Base-by-base conservation (phyloP, 2,329 filamentous ascomycete genomes). In the Orbilia brochopaga region DNA sequence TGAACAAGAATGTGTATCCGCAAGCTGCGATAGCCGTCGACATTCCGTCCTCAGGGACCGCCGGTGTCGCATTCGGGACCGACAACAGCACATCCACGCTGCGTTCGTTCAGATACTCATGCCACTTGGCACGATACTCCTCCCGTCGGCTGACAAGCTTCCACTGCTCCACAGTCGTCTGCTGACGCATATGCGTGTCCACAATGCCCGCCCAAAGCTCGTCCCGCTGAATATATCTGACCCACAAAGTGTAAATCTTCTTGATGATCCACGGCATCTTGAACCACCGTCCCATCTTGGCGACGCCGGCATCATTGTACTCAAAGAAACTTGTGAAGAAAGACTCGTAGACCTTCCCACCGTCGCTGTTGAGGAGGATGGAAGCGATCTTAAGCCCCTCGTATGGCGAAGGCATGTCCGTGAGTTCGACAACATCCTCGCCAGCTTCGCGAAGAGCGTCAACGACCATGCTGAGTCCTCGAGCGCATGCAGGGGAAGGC, bases 1-100 rank as follows among this genome's bases (percentile, higher is more conserved):
- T 97, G 82, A 94, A 97, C 63, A 96, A 80, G 78, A 97, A 96
- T 0, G 92, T 97, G 78, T 97, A 97, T 0, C 91, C 92, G 77
- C 92, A 97, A 75, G 88, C 91, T 73, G 89, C 90, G 50, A 94
- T 87, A 1, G 91, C 91, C 76, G 93, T 88, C 75, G 86, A 86
- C 91, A 96, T 97, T 0, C 87, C 92, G 52, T 88, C 86, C 78
- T 96, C 92, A 0, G 92, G 92, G 2, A 96, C 86, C 0, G 92
- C 92, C 0, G 92, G 92, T 0, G 91, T 96, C 0, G 92, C 91
- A 78, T 97, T 96, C 0, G 88, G 91, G n/a, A 90, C 89, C 8
- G 89, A 87, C 35, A 97, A 80, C 75, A 97, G 84, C 74, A 92
- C 88, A 79, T 97, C 92, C 74, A 92, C 81, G 52, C 87, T 82